Conservation (phyloP, 331 rosid genomes). For the Quercus tomentella region DNA sequence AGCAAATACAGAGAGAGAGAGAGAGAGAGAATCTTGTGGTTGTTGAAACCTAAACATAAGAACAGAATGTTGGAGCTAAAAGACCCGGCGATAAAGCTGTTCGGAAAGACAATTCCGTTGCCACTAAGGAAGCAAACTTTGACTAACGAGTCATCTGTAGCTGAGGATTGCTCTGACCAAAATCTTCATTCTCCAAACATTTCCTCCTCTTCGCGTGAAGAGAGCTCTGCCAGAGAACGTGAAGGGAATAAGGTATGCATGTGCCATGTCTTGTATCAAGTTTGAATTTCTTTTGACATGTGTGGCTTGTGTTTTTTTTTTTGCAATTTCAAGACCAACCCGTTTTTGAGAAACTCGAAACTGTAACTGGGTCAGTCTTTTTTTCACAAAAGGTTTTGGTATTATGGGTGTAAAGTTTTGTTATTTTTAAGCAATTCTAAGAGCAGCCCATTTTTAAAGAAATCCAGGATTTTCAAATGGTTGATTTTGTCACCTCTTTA, state of each 20-base stretch:
- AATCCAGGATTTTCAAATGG: slow-evolving; percentile 17
- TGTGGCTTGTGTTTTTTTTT: not conserved
- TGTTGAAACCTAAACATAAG: not conserved
- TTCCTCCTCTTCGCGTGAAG: slow-evolving; percentile 35
- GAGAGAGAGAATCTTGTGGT: slow-evolving; percentile 5
- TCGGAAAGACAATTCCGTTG: slow-evolving; percentile 66
- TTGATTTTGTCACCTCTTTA: not conserved
- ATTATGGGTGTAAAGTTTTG: not conserved
- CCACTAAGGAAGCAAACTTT: slow-evolving; percentile 27
- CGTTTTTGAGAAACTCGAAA: not conserved
- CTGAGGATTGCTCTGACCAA: slow-evolving; percentile 24
- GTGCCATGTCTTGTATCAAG: not conserved
- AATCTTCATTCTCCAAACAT: slow-evolving; percentile 34
- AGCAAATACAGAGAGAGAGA: not conserved
- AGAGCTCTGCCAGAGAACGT: slow-evolving; percentile 6
- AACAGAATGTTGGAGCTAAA: slow-evolving; percentile 52
- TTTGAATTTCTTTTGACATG: not conserved
- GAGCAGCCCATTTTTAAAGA: slow-evolving; percentile 4
- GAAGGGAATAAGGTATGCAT: slow-evolving; percentile 45
- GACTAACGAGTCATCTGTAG: slow-evolving; percentile 16
- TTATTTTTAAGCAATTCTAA: slow-evolving; percentile 5
- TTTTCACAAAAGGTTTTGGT: not conserved
- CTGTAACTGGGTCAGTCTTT: not conserved
- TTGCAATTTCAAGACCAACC: slow-evolving; percentile 7
- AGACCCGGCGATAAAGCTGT: slow-evolving; percentile 62